Base-by-base conservation (phyloP, 1,284 basidiomycete genomes). In the Cutaneotrichosporon mucoides region DNA sequence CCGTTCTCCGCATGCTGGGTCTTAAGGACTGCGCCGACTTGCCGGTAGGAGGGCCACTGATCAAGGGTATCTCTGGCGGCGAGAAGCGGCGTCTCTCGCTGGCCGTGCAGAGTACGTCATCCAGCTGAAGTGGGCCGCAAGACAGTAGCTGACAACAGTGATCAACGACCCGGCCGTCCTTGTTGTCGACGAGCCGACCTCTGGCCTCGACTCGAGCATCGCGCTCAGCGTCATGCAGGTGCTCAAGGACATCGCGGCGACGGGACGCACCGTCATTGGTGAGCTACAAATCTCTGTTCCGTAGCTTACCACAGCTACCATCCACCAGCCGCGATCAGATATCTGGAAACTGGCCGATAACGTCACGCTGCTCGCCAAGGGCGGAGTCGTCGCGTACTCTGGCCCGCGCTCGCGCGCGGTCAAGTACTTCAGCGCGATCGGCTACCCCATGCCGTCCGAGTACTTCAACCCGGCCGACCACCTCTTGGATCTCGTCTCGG, bases 261-360 rank as follows among this genome's bases (percentile, higher is more conserved):
- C 79, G 40, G 83, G 83, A 0, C 75, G 82, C 2, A 84, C 82
- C 0, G 79, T 84, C 44, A 82, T 84, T 51, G 73, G 75, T 73
- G 35, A 34, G 70, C 55, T 36, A 12, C n/a, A 33, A 15, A 8
- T 33, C 10, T n/a, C 37, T 7, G 13, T 9, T 42, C 6, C 24
- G 24, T 3, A 34, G 15, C 49, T 51, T 33, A 51, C 49, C 4
- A 3, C 58, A 76, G 81, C 80, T 3, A 81, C 82, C 0, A 79
- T 84, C 13, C 83, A 84, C 64, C 83, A 84, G 66, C 82, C 82
- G 11, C 80, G 82, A 13, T 80, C 78, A 34, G 82, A 83, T 55
- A 82, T 84, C 42, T 73, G 73, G 71, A 72, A 74, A 56, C 70
- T 78, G 24, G 76, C 80, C 53, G 82, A 83, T 61, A 80, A 82